Evolutionary conservation across 495 filamentous ascomycete species (phyloP).

Genomic region (Aspergillus sclerotiicarbonarius): DNA sequence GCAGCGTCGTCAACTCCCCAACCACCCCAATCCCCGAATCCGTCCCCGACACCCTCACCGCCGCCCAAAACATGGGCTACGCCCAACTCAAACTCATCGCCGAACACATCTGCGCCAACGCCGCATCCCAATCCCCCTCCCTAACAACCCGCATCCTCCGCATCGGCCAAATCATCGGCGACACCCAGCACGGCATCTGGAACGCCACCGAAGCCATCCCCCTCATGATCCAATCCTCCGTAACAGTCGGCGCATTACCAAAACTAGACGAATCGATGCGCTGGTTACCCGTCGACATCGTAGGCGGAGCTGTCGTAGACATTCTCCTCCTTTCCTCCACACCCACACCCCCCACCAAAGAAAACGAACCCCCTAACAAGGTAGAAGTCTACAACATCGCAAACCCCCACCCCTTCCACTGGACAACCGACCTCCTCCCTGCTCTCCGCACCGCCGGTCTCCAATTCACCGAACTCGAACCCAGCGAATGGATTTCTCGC

Average conservation of each 20-base stretch:
- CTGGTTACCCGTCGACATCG: slow-evolving; percentile 23
- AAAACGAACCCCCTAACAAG: not conserved
- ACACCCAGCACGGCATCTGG: slow-evolving; percentile 56
- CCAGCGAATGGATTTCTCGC: slow-evolving; percentile 19
- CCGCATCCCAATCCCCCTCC: slow-evolving; percentile 27
- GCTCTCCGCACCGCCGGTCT: slow-evolving; percentile 19
- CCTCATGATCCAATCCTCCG: slow-evolving; percentile 51
- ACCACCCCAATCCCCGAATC: slow-evolving; percentile 43
- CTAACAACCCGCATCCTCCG: slow-evolving; percentile 43
- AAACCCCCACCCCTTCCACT: slow-evolving; percentile 26
- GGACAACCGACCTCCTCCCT: slow-evolving; percentile 27
- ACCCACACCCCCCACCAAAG: not conserved
- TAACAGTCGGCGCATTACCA: slow-evolving; percentile 50
- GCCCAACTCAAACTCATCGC: slow-evolving; percentile 63
- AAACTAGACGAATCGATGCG: slow-evolving; percentile 40
- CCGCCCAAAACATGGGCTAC: slow-evolving; percentile 58
- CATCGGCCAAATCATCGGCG: slow-evolving; percentile 59
- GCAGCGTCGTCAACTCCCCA: slow-evolving; percentile 39
- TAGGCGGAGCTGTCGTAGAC: slow-evolving; percentile 18
- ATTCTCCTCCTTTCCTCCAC: slow-evolving; percentile 18
- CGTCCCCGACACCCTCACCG: slow-evolving; percentile 43
- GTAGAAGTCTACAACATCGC: slow-evolving; percentile 23
- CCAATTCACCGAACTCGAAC: slow-evolving; percentile 20
- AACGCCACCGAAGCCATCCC: slow-evolving; percentile 64
- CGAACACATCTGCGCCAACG: slow-evolving; percentile 47